phyloP scores from a whole-genome alignment of 202 grass and related monocot species.

The Elaeis oleifera region DNA sequence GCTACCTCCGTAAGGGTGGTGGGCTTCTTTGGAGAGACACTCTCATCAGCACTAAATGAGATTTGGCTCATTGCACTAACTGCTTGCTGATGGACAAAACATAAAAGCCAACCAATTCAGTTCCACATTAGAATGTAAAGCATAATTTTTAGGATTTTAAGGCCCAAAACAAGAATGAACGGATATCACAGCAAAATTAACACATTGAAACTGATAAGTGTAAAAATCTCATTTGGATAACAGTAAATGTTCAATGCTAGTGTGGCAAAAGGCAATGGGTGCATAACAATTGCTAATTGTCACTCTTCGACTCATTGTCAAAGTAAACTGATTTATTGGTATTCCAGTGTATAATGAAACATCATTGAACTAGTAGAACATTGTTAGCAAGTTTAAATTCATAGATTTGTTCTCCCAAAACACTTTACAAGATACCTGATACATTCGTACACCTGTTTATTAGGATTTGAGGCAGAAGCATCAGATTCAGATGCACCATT shows the following conservation, averaged over 20 bases:
- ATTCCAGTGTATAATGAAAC: background rate
- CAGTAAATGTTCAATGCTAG: no score
- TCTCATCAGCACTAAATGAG: conserved; percentile 76
- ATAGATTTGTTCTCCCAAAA: background rate
- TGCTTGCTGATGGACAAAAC: conserved; percentile 52
- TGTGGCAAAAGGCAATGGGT: no score
- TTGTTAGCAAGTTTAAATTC: background rate
- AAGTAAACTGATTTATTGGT: background rate
- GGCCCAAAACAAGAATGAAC: no score
- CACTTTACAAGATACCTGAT: conserved; percentile 41
- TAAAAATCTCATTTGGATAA: no score
- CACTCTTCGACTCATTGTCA: no score
- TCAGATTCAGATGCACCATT: conserved; percentile 43
- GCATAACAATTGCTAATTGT: background rate
- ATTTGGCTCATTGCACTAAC: conserved; percentile 79
- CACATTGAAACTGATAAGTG: no score
- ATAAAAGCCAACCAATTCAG: background rate
- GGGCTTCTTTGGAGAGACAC: conserved; percentile 80
- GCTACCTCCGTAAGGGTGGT: conserved; percentile 74
- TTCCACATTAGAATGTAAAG: background rate
- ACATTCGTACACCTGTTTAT: conserved; percentile 68
- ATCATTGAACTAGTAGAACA: background rate
- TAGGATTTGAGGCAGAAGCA: conserved; percentile 21
- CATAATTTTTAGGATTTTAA: background rate
- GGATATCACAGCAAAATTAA: no score